These are phyloP conservation scores for Podosphaera leucotricha DNA, from an alignment of 2,329 filamentous ascomycete species.

Conservation along the genomic window DNA sequence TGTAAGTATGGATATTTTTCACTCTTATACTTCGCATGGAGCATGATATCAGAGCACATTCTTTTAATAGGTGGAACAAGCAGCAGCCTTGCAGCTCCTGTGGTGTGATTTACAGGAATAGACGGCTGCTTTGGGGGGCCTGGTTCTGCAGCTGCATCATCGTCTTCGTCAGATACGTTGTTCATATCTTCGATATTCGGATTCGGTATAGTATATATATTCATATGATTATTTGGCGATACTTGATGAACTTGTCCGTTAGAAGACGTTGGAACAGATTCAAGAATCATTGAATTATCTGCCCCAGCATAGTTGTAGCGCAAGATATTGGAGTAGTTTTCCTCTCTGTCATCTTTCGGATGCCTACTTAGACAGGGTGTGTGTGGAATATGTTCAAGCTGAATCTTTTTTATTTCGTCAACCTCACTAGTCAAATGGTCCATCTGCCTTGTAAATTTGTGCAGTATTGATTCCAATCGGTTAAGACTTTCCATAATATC, in stretches of 20 bases:
- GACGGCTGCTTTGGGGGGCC: constrained; percentile 37
- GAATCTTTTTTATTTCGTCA: constrained; percentile 2
- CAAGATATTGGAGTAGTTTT: background rate
- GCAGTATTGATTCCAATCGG: constrained; percentile 6
- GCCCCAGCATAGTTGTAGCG: background rate
- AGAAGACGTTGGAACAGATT: background rate
- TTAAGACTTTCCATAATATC: constrained; percentile 30
- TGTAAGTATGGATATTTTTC: constrained; percentile 54
- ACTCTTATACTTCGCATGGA: constrained; percentile 26
- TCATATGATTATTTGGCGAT: background rate
- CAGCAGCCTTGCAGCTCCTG: constrained; percentile 63
- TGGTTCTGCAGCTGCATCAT: constrained; percentile 19
- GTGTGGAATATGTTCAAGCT: background rate
- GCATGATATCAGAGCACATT: constrained; percentile 26
- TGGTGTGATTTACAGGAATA: constrained; percentile 71
- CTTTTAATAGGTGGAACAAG: constrained; percentile 44
- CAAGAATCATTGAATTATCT: background rate
- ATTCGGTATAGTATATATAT: background rate
- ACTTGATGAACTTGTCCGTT: background rate
- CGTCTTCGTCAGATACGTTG: constrained; percentile 21
- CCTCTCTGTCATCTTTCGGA: background rate
- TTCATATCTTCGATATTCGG: constrained; percentile 17
- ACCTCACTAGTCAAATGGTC: constrained; percentile 3
- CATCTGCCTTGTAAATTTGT: constrained; percentile 1
- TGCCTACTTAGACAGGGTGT: background rate